Evolutionary conservation across 2,329 filamentous ascomycete genomes (phyloP), one percentile per base, ranked within the genome.

Genomic region (Apiospora saccharicola): DNA sequence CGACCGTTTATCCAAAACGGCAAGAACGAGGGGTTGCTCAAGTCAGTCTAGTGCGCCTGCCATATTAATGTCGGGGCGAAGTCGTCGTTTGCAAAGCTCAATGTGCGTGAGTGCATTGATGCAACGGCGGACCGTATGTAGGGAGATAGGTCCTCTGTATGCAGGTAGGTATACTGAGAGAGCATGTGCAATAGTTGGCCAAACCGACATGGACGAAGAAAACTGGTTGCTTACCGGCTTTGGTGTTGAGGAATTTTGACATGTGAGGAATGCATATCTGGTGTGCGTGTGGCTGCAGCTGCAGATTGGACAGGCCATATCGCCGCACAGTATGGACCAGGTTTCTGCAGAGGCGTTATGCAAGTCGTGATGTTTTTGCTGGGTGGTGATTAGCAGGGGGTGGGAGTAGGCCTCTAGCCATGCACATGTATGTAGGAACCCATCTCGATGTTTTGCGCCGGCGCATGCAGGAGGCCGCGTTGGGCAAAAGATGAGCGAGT

Each of bases 291-390:
- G 34, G 57, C 57, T 64, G 57, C 57, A 64, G 57, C 57, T 64
- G 57, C 57, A 64, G 57, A 64, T 64, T 64, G 57, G 57, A 64
- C 57, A 41, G 57, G 57, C 57, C 57, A 64, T 64, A n/a, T 41
- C 57, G 34, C 30, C 34, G 30, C 57, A 64, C 34, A 64, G 30
- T 41, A n/a, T 13, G 34, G 57, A 64, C 57, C 34, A 41, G 53
- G 57, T 41, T 41, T n/a, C 3, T n/a, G 57, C 57, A 64, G 34
- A 64, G 57, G 30, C 34, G 34, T 41, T 41, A 64, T 41, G 57
- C 57, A 64, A 24, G 34, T n/a, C 7, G 34, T 64, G 57, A 41
- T 64, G 57, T 41, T 41, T 41, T 22, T 26, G 57, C 57, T 64
- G 22, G 53, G 53, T 64, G 57, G 19, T 64, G 57, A 64, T 64